These are phyloP conservation scores for Silene latifolia DNA, from an alignment of 148 eudicot genomes.

Conservation along the genomic window DNA sequence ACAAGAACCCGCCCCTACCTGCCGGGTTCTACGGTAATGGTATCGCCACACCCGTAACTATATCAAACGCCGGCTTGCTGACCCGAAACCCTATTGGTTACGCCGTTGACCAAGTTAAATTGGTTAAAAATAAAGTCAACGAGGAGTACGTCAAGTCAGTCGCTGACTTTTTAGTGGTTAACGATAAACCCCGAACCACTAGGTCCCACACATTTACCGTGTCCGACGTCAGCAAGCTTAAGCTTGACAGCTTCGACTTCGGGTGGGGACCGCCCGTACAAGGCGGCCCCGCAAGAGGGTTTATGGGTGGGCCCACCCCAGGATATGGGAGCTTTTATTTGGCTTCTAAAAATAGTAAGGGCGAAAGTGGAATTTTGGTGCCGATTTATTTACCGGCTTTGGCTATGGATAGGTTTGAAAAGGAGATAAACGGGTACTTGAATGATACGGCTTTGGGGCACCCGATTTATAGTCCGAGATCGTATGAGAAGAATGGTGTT, in stretches of 20 bases:
- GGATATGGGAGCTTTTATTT: slow-evolving; percentile 10
- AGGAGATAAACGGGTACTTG: slow-evolving; percentile 10
- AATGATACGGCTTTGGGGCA: background rate
- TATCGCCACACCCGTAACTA: background rate
- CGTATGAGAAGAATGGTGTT: too few relatives aligned
- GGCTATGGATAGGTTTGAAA: slow-evolving; percentile 7
- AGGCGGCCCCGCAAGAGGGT: slow-evolving; percentile 12
- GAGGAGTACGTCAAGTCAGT: slow-evolving; percentile 10
- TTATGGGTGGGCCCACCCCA: background rate
- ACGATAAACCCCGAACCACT: slow-evolving; percentile 3
- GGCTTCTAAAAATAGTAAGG: slow-evolving; percentile 9
- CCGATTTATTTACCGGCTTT: slow-evolving; percentile 1
- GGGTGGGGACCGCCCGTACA: slow-evolving; percentile 13
- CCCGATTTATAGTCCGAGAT: background rate
- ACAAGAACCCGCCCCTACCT: slow-evolving; percentile 6
- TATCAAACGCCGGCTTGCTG: background rate
- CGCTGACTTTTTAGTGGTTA: slow-evolving; percentile 2
- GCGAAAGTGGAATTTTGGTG: slow-evolving; percentile 14
- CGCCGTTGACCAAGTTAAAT: slow-evolving; percentile 5
- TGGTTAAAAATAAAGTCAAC: background rate
- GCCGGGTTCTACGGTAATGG: slow-evolving; percentile 1
- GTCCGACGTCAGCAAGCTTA: background rate
- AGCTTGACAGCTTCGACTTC: background rate
- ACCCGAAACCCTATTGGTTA: background rate
- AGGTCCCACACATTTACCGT: slow-evolving; percentile 9